Percentiles rank a stretch among this genome's conserved stretches.
Evolutionary conservation across 306 rosid genomes (phyloP).

Genomic region (Quercus glauca): DNA sequence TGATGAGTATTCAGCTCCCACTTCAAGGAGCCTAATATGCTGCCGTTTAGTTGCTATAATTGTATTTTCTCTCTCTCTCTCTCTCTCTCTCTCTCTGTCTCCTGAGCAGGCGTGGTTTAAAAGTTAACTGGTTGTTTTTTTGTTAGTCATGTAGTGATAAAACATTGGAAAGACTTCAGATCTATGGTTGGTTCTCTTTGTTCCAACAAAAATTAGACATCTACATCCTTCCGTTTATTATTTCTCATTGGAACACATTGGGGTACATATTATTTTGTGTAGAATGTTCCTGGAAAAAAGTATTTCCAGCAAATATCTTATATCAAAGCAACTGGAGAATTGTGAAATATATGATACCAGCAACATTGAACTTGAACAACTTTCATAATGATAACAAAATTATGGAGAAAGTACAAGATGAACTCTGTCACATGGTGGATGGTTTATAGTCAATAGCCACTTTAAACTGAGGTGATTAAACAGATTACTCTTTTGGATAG

Average conservation of each 20-base stretch:
- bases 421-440: not conserved
- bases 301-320: not conserved
- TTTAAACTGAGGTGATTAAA: not conserved
- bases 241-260: not conserved
- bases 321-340: not conserved
- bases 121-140: not conserved
- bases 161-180: not conserved
- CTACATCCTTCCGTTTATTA: not conserved
- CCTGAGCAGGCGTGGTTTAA: not conserved
- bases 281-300: not conserved
- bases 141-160: not conserved
- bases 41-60: conserved; percentile 62
- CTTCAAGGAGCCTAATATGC: conserved; percentile 47
- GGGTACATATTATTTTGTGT: not conserved
- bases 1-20: conserved; percentile 45
- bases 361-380: too few relatives aligned
- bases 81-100: conserved; percentile 2
- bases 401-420: not conserved
- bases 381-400: not conserved
- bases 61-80: conserved; percentile 44
- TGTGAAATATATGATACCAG: not conserved
- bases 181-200: not conserved
- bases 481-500: not conserved
- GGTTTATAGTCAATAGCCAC: not conserved
- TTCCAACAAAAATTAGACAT: not conserved